phyloP scores from a whole-genome alignment of 805 yeast genomes.

The Cyberlindnera galapagoensis region DNA sequence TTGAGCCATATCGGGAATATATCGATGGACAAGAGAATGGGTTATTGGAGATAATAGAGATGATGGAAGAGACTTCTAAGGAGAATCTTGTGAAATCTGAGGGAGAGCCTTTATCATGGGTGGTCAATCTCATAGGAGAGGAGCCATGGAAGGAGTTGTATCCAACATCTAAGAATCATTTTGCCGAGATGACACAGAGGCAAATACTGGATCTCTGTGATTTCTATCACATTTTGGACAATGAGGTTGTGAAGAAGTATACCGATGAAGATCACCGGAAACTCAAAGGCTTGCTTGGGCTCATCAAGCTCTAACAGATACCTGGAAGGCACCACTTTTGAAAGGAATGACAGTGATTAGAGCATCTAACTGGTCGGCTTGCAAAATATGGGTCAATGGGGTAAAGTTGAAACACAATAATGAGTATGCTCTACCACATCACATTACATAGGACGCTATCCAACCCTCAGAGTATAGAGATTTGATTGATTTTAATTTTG shows the following conservation, averaged over 20 bases:
- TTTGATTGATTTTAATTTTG: no score
- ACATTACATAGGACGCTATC: no score
- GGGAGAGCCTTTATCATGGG: not conserved
- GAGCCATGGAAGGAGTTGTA: constrained; percentile 3
- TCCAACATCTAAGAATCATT: not conserved
- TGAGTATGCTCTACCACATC: no score
- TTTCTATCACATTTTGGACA: constrained; percentile 1
- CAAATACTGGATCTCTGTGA: not conserved
- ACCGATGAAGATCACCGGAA: not conserved
- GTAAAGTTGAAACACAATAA: no score
- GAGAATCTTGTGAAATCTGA: not conserved
- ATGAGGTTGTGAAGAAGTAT: not conserved
- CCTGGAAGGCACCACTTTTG: no score
- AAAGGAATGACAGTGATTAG: no score
- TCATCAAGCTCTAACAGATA: no score
- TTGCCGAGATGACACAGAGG: not conserved
- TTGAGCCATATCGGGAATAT: not conserved
- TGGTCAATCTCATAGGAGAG: constrained; percentile 2
- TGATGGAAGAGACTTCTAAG: not conserved
- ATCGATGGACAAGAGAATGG: constrained; percentile 1
- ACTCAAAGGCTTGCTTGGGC: no score
- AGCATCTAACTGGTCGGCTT: no score
- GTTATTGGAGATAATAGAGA: constrained; percentile 1
- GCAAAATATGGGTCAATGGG: no score
- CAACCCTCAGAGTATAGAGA: no score